phyloP scores from a whole-genome alignment of 2,329 filamentous ascomycete species.

The Colletotrichum magnum region DNA sequence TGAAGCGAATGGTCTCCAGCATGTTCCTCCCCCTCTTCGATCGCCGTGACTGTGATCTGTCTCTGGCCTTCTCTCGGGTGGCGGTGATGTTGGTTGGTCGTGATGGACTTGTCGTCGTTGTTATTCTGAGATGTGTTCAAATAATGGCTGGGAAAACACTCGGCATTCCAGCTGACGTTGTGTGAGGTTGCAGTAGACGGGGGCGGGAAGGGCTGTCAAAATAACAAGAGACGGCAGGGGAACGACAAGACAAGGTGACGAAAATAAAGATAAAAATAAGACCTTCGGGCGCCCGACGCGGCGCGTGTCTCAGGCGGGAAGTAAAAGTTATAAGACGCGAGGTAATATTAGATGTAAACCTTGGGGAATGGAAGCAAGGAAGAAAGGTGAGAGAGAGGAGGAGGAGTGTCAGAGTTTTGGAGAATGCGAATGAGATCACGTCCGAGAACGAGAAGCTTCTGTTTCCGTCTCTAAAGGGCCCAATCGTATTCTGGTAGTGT shows the following conservation, averaged over 20 bases:
- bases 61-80: not conserved
- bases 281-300: slow-evolving; percentile 18
- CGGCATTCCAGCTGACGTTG: slow-evolving; percentile 34
- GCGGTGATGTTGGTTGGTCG: slow-evolving; percentile 3
- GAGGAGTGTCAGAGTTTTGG: not conserved
- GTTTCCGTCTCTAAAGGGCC: no score
- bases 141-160: not conserved
- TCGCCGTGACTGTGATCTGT: not conserved
- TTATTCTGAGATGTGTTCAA: not conserved
- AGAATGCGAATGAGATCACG: not conserved
- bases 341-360: slow-evolving; percentile 6
- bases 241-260: not conserved
- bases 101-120: not conserved
- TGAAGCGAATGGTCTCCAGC: slow-evolving; percentile 6
- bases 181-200: not conserved
- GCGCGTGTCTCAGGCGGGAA: slow-evolving; percentile 37
- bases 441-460: no score
- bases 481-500: no score
- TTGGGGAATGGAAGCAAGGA: slow-evolving; percentile 15
- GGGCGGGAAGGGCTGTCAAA: not conserved
- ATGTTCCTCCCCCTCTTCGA: slow-evolving; percentile 7
- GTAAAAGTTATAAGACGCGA: slow-evolving; percentile 14
- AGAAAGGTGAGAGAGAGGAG: not conserved
- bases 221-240: slow-evolving; percentile 1
- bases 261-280: slow-evolving; percentile 3